Evolutionary conservation across 495 filamentous ascomycete genomes (phyloP).

Genomic region (Penicillium flavigenum): DNA sequence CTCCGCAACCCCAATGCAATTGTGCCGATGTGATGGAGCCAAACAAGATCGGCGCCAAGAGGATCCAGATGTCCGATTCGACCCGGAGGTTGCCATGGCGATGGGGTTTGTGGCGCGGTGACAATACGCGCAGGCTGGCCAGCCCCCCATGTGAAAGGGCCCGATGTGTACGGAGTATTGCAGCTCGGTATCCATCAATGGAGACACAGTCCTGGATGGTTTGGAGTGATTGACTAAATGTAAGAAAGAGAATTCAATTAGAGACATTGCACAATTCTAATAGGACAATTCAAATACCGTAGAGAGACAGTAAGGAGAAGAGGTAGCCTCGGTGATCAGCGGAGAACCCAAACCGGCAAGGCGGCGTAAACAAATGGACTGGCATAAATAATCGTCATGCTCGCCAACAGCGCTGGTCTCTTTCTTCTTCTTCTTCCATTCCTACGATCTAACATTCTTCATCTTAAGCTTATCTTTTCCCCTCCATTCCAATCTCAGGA

Average conservation of each 20-base stretch:
- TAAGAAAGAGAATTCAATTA: neutral
- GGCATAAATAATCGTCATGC: slow-evolving; percentile 20
- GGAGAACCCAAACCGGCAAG: slow-evolving; percentile 27
- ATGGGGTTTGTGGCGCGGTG: slow-evolving; percentile 8
- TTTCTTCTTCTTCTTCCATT: slow-evolving; percentile 18
- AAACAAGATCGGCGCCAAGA: slow-evolving; percentile 21
- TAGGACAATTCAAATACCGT: neutral
- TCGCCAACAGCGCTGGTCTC: slow-evolving; percentile 11
- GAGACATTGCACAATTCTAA: neutral
- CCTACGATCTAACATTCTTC: slow-evolving; percentile 9
- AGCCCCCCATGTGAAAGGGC: slow-evolving; percentile 23
- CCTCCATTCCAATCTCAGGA: slow-evolving; percentile 9
- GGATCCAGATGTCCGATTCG: slow-evolving; percentile 27
- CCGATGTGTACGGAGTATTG: slow-evolving; percentile 8
- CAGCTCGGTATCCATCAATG: slow-evolving; percentile 5
- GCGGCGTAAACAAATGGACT: slow-evolving; percentile 32
- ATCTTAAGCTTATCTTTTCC: slow-evolving; percentile 9
- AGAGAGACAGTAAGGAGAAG: slow-evolving; percentile 3
- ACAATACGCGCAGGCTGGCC: slow-evolving; percentile 16
- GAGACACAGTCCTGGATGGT: neutral
- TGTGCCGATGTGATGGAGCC: slow-evolving; percentile 7
- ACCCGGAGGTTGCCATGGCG: slow-evolving; percentile 35
- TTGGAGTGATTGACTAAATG: neutral
- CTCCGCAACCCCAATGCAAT: slow-evolving; percentile 7
- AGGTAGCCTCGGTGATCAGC: slow-evolving; percentile 13